Evolutionary conservation across 1,139 yeast genomes (phyloP), one percentile per base, ranked within the genome.

Genomic region (Hyphopichia burtonii): DNA sequence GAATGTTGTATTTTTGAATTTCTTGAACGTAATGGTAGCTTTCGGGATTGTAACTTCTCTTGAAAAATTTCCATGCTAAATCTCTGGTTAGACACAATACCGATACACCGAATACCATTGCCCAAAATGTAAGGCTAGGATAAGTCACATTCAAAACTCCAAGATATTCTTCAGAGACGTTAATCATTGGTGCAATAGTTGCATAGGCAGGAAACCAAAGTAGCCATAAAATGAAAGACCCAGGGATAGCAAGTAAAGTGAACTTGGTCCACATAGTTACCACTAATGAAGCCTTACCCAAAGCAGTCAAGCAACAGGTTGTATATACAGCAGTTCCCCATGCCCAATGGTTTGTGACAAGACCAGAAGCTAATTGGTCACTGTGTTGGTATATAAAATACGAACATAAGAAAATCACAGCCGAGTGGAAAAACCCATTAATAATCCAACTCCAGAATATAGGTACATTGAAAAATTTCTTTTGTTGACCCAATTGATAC

Each of bases 381-480:
- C 94, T 93, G 56, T 78, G 76, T 43, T 75, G 66, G 61, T 85
- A 90, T 36, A 91, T 83, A 53, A 81, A 77, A 43, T 76, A 76
- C 10, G 89, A 75, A 31, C 94, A 84, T 36, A 91, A 67, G 61
- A 85, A 94, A 14, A 90, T 83, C 10, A 94, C 71, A 2, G 90
- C 88, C 9, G 97, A 89, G 60, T 94, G 99, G 64, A 80, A 94
- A 58, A 94, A 93, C 1, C 99, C 99, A 63, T 94, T 94, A 39
- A 82, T 68, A 41, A 93, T 86, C 99, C 99, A 94, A 22, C 96
- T 89, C 98, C 98, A 93, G 63, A 94, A 94, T 37, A 90, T 91
- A 7, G 82, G 74, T 7, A 90, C 96, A 52, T 93, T 93, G 71
- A 94, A 88, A 57, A 93, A 93, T 44, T 80, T 83, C 30, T 95